A percentile compares a stretch with the other conserved stretches of the same genome.
These are phyloP conservation scores for Coccomyxa sp. DNA, from an alignment of 139 green algal species.

Conservation along the genomic window DNA sequence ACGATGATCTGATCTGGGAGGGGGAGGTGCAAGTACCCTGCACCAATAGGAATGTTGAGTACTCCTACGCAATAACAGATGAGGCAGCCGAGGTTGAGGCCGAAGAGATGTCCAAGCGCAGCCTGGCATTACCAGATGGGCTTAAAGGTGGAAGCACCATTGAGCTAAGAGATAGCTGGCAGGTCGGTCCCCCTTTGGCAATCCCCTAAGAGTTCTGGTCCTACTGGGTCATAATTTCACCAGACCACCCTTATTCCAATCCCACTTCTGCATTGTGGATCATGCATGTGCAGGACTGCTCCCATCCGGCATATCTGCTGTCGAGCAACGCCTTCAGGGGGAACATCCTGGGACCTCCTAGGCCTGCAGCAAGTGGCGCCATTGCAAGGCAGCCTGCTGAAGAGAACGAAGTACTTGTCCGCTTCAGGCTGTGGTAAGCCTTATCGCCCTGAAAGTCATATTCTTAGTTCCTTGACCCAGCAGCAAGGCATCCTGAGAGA, in stretches of 20 bases:
- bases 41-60: conserved; percentile 35
- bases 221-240: no score
- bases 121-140: conserved; percentile 36
- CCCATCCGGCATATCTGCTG: not conserved
- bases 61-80: conserved; percentile 54
- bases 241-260: no score
- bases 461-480: no score
- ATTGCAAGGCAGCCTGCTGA: not conserved
- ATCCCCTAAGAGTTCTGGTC: no score
- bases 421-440: not conserved
- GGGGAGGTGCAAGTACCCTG: conserved; percentile 43
- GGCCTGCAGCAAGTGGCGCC: not conserved
- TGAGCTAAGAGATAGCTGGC: conserved; percentile 13
- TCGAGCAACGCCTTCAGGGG: not conserved
- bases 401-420: not conserved
- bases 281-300: not conserved
- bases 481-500: no score
- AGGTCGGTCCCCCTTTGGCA: no score
- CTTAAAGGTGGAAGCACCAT: conserved; percentile 41
- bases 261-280: no score
- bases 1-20: conserved; percentile 65
- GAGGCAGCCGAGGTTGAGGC: conserved; percentile 31
- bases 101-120: conserved; percentile 31
- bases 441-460: not conserved
- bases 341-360: not conserved